These are phyloP conservation scores for Hypoxylon lienhwacheense DNA, from an alignment of 495 filamentous ascomycete species.

Conservation along the genomic window DNA sequence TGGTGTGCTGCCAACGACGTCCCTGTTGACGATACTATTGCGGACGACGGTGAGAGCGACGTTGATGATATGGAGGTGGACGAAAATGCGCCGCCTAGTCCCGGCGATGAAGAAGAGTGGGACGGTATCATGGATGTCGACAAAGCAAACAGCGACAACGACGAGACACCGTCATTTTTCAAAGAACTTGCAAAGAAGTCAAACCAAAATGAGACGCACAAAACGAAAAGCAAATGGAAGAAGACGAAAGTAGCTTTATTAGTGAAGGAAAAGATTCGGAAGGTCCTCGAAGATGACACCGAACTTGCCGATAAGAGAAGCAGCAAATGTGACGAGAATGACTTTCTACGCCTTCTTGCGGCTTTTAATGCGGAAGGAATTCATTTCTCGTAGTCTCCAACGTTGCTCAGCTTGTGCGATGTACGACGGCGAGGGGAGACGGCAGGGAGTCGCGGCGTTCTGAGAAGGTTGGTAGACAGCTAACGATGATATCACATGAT, in stretches of 20 bases:
- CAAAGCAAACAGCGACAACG: slow-evolving; percentile 50
- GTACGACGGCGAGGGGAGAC: slow-evolving; percentile 12
- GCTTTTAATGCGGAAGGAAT: slow-evolving; percentile 87
- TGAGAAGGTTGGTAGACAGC: not conserved
- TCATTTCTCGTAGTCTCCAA: slow-evolving; percentile 72
- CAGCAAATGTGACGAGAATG: slow-evolving; percentile 84
- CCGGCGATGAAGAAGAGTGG: slow-evolving; percentile 54
- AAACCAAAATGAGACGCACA: slow-evolving; percentile 46
- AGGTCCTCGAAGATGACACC: slow-evolving; percentile 75
- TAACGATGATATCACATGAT: not conserved
- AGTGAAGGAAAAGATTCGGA: slow-evolving; percentile 78
- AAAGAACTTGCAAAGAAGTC: slow-evolving; percentile 60
- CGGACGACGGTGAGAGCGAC: slow-evolving; percentile 53
- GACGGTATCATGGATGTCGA: slow-evolving; percentile 47
- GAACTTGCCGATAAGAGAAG: slow-evolving; percentile 77
- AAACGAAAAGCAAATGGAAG: slow-evolving; percentile 61
- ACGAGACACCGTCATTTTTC: slow-evolving; percentile 75
- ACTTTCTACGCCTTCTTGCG: slow-evolving; percentile 67
- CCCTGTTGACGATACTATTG: slow-evolving; percentile 68
- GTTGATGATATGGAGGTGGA: slow-evolving; percentile 59
- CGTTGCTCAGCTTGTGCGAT: slow-evolving; percentile 5
- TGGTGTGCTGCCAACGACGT: slow-evolving; percentile 86
- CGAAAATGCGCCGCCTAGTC: slow-evolving; percentile 48
- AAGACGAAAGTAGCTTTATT: slow-evolving; percentile 76
- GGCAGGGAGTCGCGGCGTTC: slow-evolving; percentile 31